These are phyloP conservation scores for Sclerotinia subarctica DNA, from an alignment of 2,329 filamentous ascomycete genomes.

Conservation along the genomic window DNA sequence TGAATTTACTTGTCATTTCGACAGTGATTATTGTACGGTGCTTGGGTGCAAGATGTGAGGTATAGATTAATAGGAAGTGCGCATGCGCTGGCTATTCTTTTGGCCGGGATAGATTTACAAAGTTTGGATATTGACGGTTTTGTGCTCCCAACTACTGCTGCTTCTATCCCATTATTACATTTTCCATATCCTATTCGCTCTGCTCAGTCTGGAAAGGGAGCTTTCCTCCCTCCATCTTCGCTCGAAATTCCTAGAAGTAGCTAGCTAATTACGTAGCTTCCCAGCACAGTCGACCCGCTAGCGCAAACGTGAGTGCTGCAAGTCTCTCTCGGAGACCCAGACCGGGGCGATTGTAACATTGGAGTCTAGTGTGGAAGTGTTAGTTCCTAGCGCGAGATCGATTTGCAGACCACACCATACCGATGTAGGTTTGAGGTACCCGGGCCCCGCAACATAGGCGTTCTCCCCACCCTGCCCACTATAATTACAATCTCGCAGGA, in stretches of 20 bases:
- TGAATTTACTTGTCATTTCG: not conserved
- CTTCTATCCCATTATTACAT: not conserved
- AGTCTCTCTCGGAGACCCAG: too few species aligned
- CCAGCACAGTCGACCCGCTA: not conserved
- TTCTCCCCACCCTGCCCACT: not conserved
- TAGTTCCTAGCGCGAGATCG: not conserved
- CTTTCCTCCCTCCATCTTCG: not conserved
- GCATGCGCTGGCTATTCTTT: not conserved
- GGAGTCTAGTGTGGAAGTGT: too few species aligned
- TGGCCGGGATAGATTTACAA: too few species aligned
- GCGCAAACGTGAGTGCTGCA: not conserved
- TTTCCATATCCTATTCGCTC: not conserved
- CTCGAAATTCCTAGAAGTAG: not conserved
- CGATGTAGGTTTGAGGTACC: not conserved
- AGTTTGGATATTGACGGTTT: too few species aligned
- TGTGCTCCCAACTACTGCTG: too few species aligned
- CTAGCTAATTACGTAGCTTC: not conserved
- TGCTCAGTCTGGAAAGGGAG: not conserved
- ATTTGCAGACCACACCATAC: not conserved
- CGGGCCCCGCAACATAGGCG: not conserved
- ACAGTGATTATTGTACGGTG: not conserved
- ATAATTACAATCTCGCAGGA: not conserved
- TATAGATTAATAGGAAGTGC: not conserved
- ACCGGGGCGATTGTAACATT: too few species aligned
- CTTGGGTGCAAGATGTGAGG: not conserved